Percentiles rank a stretch among this genome's conserved stretches.
These are phyloP conservation scores for Aspergillus tanneri DNA, from an alignment of 2,329 filamentous ascomycete species.

Conservation along the genomic window DNA sequence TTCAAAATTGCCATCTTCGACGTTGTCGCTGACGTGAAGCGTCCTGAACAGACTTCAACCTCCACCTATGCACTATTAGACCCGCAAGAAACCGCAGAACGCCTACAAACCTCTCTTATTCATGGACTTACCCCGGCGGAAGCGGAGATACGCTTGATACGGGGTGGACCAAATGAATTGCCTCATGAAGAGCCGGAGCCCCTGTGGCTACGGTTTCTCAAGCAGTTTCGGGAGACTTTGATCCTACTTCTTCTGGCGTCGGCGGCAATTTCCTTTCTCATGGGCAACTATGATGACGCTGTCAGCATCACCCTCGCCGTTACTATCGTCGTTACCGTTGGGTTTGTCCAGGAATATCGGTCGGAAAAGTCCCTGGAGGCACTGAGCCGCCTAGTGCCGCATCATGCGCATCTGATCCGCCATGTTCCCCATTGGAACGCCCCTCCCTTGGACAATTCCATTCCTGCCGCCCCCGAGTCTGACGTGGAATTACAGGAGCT, in stretches of 20 bases:
- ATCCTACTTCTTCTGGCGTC: slow-evolving; percentile 90
- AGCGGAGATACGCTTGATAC: slow-evolving; percentile 73
- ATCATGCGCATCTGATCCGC: slow-evolving; percentile 92
- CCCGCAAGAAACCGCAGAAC: slow-evolving; percentile 73
- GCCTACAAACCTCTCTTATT: slow-evolving; percentile 76
- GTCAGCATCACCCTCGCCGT: slow-evolving; percentile 94
- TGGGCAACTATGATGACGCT: slow-evolving; percentile 93
- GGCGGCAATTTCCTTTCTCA: slow-evolving; percentile 79
- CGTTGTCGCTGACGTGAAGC: slow-evolving; percentile 6
- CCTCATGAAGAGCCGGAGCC: slow-evolving; percentile 92
- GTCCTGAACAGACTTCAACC: slow-evolving; percentile 38
- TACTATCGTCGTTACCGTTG: slow-evolving; percentile 93
- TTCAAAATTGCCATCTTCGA: neutral
- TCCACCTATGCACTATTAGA: slow-evolving; percentile 64
- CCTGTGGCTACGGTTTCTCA: slow-evolving; percentile 89
- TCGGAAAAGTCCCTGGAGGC: slow-evolving; percentile 98
- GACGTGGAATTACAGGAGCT: slow-evolving; percentile 52
- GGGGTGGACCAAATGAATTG: slow-evolving; percentile 89
- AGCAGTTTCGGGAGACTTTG: slow-evolving; percentile 94
- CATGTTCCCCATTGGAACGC: slow-evolving; percentile 37
- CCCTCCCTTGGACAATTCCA: slow-evolving; percentile 23
- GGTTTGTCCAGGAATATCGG: slow-evolving; percentile 95
- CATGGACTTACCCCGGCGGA: slow-evolving; percentile 79
- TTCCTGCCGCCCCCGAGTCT: slow-evolving; percentile 32
- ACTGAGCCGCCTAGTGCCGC: slow-evolving; percentile 87